Conservation (phyloP, 495 filamentous ascomycete species). For the Bombardia bombarda region DNA sequence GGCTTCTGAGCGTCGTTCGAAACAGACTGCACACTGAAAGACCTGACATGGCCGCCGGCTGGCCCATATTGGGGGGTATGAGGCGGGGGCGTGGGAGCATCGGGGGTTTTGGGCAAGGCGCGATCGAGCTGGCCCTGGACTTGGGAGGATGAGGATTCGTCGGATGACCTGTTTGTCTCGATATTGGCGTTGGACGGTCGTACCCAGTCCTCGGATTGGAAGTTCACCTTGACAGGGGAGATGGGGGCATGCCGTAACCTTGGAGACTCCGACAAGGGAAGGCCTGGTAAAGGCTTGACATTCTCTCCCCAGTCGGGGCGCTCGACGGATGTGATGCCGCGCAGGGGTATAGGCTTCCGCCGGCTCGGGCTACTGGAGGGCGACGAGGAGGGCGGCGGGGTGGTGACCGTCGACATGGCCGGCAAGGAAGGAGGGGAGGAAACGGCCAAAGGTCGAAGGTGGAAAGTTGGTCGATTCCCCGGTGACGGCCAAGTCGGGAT, state of each 20-base stretch:
- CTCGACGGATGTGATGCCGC: conserved; percentile 22
- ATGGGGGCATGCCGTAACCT: conserved; percentile 29
- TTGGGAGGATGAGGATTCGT: background rate
- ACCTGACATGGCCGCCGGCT: conserved; percentile 1
- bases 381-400: conserved; percentile 22
- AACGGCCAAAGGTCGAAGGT: conserved; percentile 4
- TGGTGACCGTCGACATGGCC: conserved; percentile 39
- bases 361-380: conserved; percentile 28
- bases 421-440: conserved; percentile 30
- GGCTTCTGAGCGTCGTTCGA: conserved; percentile 7
- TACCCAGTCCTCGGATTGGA: conserved; percentile 33
- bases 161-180: conserved; percentile 18
- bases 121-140: conserved; percentile 14
- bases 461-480: conserved; percentile 9
- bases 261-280: conserved; percentile 23
- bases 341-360: conserved; percentile 33
- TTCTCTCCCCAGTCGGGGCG: conserved; percentile 29
- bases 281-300: conserved; percentile 23
- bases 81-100: conserved; percentile 28
- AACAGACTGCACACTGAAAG: background rate
- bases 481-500: conserved; percentile 5
- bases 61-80: conserved; percentile 25
- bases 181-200: conserved; percentile 35
- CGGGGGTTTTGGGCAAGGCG: conserved; percentile 26
- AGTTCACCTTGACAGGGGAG: conserved; percentile 35